Conservation (phyloP, 2,329 filamentous ascomycete genomes). For the Leptographium wingfieldii region DNA sequence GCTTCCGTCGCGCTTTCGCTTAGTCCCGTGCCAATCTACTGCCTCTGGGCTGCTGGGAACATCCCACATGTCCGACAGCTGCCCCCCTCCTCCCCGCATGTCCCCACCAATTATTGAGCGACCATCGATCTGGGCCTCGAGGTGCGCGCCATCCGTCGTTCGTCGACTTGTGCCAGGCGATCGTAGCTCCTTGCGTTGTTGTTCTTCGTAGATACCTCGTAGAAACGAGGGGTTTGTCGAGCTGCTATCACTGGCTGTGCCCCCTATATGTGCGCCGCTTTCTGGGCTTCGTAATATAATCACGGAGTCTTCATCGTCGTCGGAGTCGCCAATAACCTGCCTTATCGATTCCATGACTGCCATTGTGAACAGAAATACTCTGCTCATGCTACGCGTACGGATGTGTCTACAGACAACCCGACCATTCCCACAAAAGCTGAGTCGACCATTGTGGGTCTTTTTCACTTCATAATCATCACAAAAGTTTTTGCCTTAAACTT, state of each 20-base stretch:
- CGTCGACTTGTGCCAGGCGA: background rate
- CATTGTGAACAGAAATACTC: background rate
- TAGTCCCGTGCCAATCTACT: conserved; percentile 3
- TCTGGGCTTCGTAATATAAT: background rate
- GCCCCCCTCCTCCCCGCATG: background rate
- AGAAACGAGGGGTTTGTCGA: conserved; percentile 39
- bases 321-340: background rate
- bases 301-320: background rate
- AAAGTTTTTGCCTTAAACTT: too few relatives aligned
- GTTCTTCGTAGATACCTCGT: conserved; percentile 32
- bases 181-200: conserved; percentile 22
- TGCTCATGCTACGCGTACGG: too few relatives aligned
- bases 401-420: too few relatives aligned
- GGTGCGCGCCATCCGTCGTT: background rate
- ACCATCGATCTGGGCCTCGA: background rate
- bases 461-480: too few relatives aligned
- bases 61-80: conserved; percentile 26
- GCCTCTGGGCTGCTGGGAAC: conserved; percentile 28
- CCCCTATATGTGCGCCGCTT: background rate
- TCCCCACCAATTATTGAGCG: too few relatives aligned
- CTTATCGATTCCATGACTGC: background rate
- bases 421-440: too few relatives aligned
- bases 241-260: conserved; percentile 11
- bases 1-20: conserved; percentile 9
- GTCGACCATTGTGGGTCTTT: too few relatives aligned